Percentiles rank a stretch among this genome's conserved stretches.
phyloP scores from a whole-genome alignment of 2,329 filamentous ascomycete genomes.

The Pseudogymnoascus sp. region DNA sequence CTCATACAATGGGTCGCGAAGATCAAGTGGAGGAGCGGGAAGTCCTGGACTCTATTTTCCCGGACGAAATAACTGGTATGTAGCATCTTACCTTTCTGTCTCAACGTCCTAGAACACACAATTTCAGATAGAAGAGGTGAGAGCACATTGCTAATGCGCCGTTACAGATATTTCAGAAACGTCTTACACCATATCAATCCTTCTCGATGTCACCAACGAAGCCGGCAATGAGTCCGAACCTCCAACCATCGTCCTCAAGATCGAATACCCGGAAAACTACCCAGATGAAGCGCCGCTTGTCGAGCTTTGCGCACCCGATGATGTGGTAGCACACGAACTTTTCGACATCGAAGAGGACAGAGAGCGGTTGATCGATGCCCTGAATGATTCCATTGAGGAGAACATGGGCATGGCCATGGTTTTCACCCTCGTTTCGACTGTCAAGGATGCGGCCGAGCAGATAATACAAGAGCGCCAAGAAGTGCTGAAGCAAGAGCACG shows the following conservation, averaged over 20 bases:
- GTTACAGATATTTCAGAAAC: slow-evolving; percentile 69
- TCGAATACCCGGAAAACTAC: slow-evolving; percentile 84
- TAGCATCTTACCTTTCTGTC: slow-evolving; percentile 10
- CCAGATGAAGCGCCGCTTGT: slow-evolving; percentile 79
- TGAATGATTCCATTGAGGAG: slow-evolving; percentile 74
- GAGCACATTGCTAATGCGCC: not conserved
- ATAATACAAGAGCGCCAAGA: slow-evolving; percentile 67
- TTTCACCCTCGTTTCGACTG: slow-evolving; percentile 75
- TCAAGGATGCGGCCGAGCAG: slow-evolving; percentile 87
- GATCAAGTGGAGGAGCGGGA: slow-evolving; percentile 95
- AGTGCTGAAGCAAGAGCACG: slow-evolving; percentile 47
- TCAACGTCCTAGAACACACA: not conserved
- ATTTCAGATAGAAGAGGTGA: not conserved
- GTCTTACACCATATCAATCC: slow-evolving; percentile 77
- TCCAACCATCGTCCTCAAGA: slow-evolving; percentile 69
- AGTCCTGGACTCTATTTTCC: slow-evolving; percentile 96
- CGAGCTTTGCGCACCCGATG: slow-evolving; percentile 66
- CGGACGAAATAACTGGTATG: slow-evolving; percentile 87
- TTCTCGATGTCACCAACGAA: slow-evolving; percentile 66
- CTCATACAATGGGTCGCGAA: slow-evolving; percentile 55
- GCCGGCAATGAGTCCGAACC: slow-evolving; percentile 53
- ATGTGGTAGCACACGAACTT: slow-evolving; percentile 58
- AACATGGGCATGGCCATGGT: slow-evolving; percentile 97
- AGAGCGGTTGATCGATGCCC: slow-evolving; percentile 57
- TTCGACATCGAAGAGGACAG: slow-evolving; percentile 79